Evolutionary conservation across 305 asterid species (phyloP).

Genomic region (Plantago lanceolata): DNA sequence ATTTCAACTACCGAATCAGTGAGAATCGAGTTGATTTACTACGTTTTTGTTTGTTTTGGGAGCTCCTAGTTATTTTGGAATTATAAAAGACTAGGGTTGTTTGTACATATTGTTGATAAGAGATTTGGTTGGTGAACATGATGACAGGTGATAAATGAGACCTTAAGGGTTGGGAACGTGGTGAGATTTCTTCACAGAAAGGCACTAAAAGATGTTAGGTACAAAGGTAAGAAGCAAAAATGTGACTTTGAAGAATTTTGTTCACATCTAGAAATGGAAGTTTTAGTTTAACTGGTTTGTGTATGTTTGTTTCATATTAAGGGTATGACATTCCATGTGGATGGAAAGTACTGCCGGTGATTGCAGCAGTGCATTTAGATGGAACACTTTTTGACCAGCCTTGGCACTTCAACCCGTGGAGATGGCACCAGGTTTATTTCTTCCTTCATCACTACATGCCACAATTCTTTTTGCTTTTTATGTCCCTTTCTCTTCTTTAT

Average conservation of each 20-base stretch:
- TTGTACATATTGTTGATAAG: neutral
- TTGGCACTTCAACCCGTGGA: slow-evolving; percentile 91
- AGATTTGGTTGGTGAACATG: neutral
- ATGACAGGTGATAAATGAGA: slow-evolving; percentile 68
- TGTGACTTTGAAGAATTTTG: neutral
- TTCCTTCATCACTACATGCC: slow-evolving; percentile 30
- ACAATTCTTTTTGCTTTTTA: slow-evolving; percentile 26
- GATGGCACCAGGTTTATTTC: slow-evolving; percentile 70
- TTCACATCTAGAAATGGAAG: too few relatives aligned
- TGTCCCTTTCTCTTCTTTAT: slow-evolving; percentile 14
- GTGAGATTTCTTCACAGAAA: slow-evolving; percentile 90
- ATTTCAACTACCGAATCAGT: too few relatives aligned
- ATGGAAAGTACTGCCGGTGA: slow-evolving; percentile 95
- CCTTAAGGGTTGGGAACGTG: slow-evolving; percentile 79
- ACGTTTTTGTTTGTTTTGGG: too few relatives aligned
- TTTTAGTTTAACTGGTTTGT: too few relatives aligned
- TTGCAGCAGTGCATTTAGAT: slow-evolving; percentile 95
- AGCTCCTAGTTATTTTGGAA: too few relatives aligned
- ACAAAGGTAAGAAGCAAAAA: slow-evolving; percentile 43
- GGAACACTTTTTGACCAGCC: slow-evolving; percentile 78
- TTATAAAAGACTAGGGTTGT: too few relatives aligned
- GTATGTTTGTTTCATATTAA: too few relatives aligned
- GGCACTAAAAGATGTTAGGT: slow-evolving; percentile 73
- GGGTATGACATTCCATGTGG: slow-evolving; percentile 99
- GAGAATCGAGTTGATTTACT: too few relatives aligned